A percentile compares a stretch with the other conserved stretches of the same genome.
These are phyloP conservation scores for Fistulinella staudtii DNA, from an alignment of 1,284 basidiomycete species.

Conservation along the genomic window DNA sequence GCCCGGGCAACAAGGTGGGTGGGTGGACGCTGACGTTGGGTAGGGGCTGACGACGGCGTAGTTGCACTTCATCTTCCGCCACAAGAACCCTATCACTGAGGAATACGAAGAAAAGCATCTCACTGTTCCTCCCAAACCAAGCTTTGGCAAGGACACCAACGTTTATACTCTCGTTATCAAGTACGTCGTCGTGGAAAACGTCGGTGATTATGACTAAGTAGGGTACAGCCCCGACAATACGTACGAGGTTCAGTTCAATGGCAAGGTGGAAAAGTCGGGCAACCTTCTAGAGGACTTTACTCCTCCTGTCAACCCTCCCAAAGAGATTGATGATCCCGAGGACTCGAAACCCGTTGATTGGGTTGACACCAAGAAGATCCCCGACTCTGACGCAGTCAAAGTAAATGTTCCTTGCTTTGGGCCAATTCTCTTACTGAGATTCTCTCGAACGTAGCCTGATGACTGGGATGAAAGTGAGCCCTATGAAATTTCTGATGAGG, in stretches of 20 bases:
- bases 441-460: conserved; percentile 55
- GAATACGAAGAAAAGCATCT: conserved; percentile 98
- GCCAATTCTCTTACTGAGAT: neutral
- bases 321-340: conserved; percentile 90
- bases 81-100: conserved; percentile 88
- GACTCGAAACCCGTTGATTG: conserved; percentile 91
- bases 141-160: conserved; percentile 85
- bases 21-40: neutral
- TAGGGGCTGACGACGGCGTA: conserved; percentile 28
- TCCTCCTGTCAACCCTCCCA: conserved; percentile 90
- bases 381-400: conserved; percentile 84
- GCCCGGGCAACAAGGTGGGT: conserved; percentile 77
- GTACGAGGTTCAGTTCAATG: conserved; percentile 91
- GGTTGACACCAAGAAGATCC: conserved; percentile 87
- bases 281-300: conserved; percentile 91
- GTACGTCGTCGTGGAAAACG: conserved; percentile 44
- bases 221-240: conserved; percentile 83
- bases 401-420: conserved; percentile 33
- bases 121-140: conserved; percentile 74
- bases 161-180: conserved; percentile 91
- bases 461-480: conserved; percentile 98
- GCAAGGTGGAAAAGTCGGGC: conserved; percentile 77
- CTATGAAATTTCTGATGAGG: conserved; percentile 83
- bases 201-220: neutral
- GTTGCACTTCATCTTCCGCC: conserved; percentile 98